These are phyloP conservation scores for Lunasporangiospora selenospora DNA, from an alignment of 192 early-diverging fungal genomes.

Conservation along the genomic window DNA sequence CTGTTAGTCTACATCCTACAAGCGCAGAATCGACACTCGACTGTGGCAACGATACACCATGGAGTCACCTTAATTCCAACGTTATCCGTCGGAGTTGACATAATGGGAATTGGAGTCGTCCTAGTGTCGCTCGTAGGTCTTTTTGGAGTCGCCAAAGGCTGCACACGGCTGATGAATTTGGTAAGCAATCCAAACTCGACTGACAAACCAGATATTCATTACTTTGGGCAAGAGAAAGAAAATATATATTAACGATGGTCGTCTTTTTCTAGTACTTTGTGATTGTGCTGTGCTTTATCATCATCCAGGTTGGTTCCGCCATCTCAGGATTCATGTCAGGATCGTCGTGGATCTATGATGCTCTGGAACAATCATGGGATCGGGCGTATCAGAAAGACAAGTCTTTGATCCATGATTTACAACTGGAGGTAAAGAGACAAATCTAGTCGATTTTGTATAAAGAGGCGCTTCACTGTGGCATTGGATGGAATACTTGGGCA, in stretches of 20 bases:
- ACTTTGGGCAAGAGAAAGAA: too few relatives aligned
- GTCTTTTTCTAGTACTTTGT: slow-evolving; percentile 45
- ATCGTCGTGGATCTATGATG: slow-evolving; percentile 23
- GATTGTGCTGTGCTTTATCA: slow-evolving; percentile 26
- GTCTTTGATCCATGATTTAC: slow-evolving; percentile 24
- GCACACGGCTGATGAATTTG: slow-evolving; percentile 30
- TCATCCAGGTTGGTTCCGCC: slow-evolving; percentile 20
- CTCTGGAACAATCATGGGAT: slow-evolving; percentile 36
- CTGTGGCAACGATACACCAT: slow-evolving; percentile 15
- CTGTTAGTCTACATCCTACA: slow-evolving; percentile 33
- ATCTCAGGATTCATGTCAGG: slow-evolving; percentile 27
- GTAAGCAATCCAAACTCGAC: too few relatives aligned
- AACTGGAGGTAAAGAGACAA: slow-evolving; percentile 25
- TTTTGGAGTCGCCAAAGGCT: slow-evolving; percentile 28
- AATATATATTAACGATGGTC: too few relatives aligned
- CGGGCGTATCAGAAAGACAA: slow-evolving; percentile 28
- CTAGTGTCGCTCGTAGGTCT: slow-evolving; percentile 30
- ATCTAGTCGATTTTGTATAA: too few relatives aligned
- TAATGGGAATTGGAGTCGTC: slow-evolving; percentile 34
- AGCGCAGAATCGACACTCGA: slow-evolving; percentile 13
- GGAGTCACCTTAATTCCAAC: slow-evolving; percentile 27
- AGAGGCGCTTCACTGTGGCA: too few relatives aligned
- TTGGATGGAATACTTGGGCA: too few relatives aligned
- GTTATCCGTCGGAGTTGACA: slow-evolving; percentile 29
- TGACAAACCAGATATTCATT: too few relatives aligned